Evolutionary conservation across 805 yeast species (phyloP), one percentile per base, ranked within the genome.

Genomic region (Monosporozyma unispora): DNA sequence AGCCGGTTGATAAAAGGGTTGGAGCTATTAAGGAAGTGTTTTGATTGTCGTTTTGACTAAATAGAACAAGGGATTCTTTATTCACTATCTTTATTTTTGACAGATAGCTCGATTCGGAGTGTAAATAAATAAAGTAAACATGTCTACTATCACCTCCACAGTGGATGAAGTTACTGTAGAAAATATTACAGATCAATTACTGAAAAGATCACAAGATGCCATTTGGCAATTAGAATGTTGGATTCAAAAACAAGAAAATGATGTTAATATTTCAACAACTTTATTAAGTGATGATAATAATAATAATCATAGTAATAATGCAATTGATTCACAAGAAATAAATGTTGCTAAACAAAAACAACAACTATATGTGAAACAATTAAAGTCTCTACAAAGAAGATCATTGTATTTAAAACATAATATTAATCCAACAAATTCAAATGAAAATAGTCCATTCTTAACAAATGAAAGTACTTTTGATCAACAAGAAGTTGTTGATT

Each of bases 151-250:
- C 21, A 18, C 22, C 16, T 35, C 35, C 3, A 31, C 35, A 7
- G 18, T 35, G 22, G 39, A 27, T 25, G 44, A 45, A 48, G 29
- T 40, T n/a, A 14, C 11, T 27, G 44, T 62, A 42, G 57, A 54
- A 19, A 58, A 59, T n/a, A 52, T 63, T 3, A 56, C 67, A 9
- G 60, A 59, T 50, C 55, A 54, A 14, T 50, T 63, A 38, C 47
- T 65, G 33, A 50, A 47, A 8, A 56, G 63, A 31, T 61, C 68
- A 0, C 62, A 62, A 45, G 67, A 63, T 28, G 65, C 67, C 31
- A 54, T 64, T 4, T 42, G 54, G 39, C 67, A 59, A 44, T 48
- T 64, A 33, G 68, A 63, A 44, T 44, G 54, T 18, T 62, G 67
- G 60, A 55, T 64, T 2, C 54, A 60, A 40, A 52, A 57, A 28